Base-by-base conservation (phyloP, 768 basidiomycete genomes). In the Lentinula edodes region DNA sequence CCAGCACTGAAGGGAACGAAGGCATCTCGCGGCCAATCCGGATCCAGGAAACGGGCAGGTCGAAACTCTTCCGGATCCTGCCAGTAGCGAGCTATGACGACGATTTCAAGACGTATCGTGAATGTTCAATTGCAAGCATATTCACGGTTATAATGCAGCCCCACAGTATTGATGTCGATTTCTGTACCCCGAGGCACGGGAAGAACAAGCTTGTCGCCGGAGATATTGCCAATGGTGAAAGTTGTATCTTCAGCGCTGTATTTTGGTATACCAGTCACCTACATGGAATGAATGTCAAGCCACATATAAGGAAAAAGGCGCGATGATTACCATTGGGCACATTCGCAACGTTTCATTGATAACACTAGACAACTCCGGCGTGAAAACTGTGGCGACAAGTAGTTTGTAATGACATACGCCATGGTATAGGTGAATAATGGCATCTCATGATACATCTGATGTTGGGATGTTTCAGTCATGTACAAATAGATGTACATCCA, bases 1-100 rank as follows among this genome's bases (percentile, higher is more conserved):
- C 81, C 81, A 50, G 68, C 72, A 58, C 78, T 81, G 66, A 84
- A 84, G 3, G 83, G 81, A 32, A 82, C 42, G 66, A 83, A 84
- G 0, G 83, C 84, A 64, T 84, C 83, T 39, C 76, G 73, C 20
- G 79, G 76, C 78, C 80, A 85, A 52, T 83, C 78, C 13, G 54
- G 54, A 39, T 73, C 75, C n/a, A 83, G 58, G 63, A 76, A 76
- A 34, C 76, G 66, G 39, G 69, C 68, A 5, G 76, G 76, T 16
- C 73, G 75, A 69, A 84, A 86, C 7, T 65, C 65, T 35, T 79
- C 63, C 3, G 84, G 83, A 48, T 84, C 76, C 54, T 79, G 69
- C 83, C 84, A 86, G 66, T 84, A 84, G 39, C 77, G 76, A 32
- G 83, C 84, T 84, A 56, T 20, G 9, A 20, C 46, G 20, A 46